A percentile compares a stretch with the other conserved stretches of the same genome.
These are phyloP conservation scores for Epichloe uncinata DNA, from an alignment of 2,329 filamentous ascomycete genomes.

Conservation along the genomic window DNA sequence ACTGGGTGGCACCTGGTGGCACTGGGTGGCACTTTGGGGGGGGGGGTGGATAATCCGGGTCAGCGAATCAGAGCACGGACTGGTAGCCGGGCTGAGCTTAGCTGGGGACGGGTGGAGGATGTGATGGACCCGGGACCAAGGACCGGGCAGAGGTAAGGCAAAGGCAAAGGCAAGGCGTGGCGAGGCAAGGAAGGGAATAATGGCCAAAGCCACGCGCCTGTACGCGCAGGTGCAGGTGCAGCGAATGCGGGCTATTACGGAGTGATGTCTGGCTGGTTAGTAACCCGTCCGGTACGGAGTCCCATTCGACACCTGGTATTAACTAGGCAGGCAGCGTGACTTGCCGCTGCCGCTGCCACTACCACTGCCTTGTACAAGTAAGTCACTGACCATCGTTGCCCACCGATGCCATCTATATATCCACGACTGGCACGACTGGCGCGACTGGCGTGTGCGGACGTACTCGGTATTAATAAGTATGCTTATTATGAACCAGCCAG, in stretches of 20 bases:
- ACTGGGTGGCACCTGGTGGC: neutral
- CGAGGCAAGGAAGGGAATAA: neutral
- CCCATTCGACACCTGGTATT: too few relatives aligned
- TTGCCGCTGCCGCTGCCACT: neutral
- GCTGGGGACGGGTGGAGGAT: neutral
- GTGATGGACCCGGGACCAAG: conserved; percentile 6
- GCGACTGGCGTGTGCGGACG: too few relatives aligned
- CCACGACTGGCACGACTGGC: too few relatives aligned
- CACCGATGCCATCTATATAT: too few relatives aligned
- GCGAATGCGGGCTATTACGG: neutral
- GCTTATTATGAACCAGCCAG: too few relatives aligned
- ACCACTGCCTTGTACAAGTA: neutral
- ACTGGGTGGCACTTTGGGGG: too few relatives aligned
- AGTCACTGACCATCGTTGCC: neutral
- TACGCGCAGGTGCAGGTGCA: neutral
- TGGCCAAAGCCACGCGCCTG: neutral
- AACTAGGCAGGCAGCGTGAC: too few relatives aligned
- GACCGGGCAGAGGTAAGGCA: conserved; percentile 1
- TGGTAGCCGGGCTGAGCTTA: neutral
- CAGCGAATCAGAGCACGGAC: neutral
- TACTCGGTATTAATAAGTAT: too few relatives aligned
- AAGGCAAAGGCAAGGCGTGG: conserved; percentile 1
- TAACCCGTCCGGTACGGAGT: too few relatives aligned
- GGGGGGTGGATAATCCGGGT: neutral
- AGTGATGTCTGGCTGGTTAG: too few relatives aligned